Conservation (phyloP, 129 eudicot genomes). For the Kitagawia praeruptora region DNA sequence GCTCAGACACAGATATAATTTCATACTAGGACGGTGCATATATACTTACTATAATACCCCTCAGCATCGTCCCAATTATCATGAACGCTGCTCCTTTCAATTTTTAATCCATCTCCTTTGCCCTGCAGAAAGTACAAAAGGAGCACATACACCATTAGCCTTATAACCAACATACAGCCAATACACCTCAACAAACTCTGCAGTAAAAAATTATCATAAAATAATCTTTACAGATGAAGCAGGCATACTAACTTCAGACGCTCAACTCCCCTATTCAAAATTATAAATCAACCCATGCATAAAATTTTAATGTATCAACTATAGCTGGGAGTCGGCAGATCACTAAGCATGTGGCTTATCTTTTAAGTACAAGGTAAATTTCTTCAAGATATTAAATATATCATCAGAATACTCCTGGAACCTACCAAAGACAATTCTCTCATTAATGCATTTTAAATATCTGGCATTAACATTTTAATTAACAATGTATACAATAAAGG, state of each 20-base stretch:
- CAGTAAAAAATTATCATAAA: background rate
- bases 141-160: background rate
- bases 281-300: background rate
- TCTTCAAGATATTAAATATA: background rate
- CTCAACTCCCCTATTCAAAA: background rate
- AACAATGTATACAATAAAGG: background rate
- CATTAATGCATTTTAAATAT: background rate
- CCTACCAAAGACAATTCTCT: background rate
- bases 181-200: background rate
- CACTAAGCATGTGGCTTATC: background rate
- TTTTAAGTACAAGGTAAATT: background rate
- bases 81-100: slow-evolving; percentile 44
- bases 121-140: slow-evolving; percentile 1
- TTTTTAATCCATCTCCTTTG: slow-evolving; percentile 25
- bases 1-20: background rate
- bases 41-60: slow-evolving; percentile 41
- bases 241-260: background rate
- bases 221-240: background rate
- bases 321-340: background rate
- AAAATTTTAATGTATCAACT: background rate
- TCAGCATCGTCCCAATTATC: slow-evolving; percentile 67
- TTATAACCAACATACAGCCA: background rate
- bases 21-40: background rate
- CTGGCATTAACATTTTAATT: background rate
- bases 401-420: background rate